Percentiles rank a stretch among this genome's conserved stretches.
Conservation (phyloP, 257 asterid genomes). For the Lavandula angustifolia region DNA sequence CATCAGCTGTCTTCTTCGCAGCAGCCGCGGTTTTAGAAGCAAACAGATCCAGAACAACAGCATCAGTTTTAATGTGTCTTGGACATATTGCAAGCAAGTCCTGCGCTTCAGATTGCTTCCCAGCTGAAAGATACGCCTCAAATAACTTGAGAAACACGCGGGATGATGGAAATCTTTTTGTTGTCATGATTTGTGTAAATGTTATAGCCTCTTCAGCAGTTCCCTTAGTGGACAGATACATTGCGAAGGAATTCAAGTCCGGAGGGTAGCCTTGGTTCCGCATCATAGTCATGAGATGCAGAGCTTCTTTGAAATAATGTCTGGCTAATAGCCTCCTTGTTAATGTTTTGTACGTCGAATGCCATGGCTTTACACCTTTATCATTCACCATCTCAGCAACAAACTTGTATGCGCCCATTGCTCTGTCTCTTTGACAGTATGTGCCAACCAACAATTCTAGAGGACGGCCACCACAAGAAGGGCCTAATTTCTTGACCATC, state of each 20-base stretch:
- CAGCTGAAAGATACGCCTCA: slow-evolving; percentile 59
- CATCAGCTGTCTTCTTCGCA: slow-evolving; percentile 31
- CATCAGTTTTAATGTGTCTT: slow-evolving; percentile 52
- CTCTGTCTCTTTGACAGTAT: slow-evolving; percentile 55
- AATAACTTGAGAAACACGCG: slow-evolving; percentile 54
- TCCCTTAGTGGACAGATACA: slow-evolving; percentile 57
- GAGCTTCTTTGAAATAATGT: slow-evolving; percentile 54
- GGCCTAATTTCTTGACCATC: slow-evolving; percentile 58
- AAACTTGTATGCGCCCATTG: slow-evolving; percentile 54
- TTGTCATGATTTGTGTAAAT: slow-evolving; percentile 50
- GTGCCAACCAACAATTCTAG: slow-evolving; percentile 51
- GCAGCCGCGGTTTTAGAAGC: slow-evolving; percentile 41
- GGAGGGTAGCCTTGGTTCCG: slow-evolving; percentile 71
- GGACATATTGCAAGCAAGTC: slow-evolving; percentile 77
- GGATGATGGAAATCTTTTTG: slow-evolving; percentile 53
- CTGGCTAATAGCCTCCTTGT: slow-evolving; percentile 54
- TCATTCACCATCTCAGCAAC: slow-evolving; percentile 54
- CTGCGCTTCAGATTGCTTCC: slow-evolving; percentile 66
- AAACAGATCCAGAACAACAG: slow-evolving; percentile 69
- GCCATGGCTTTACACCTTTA: slow-evolving; percentile 52
- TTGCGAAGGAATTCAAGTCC: slow-evolving; percentile 52
- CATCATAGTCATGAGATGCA: slow-evolving; percentile 65
- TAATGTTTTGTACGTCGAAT: slow-evolving; percentile 59
- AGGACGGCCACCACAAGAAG: slow-evolving; percentile 43
- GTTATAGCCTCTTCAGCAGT: slow-evolving; percentile 64